Base-by-base conservation (phyloP, 805 yeast species). In the Kazachstania africana region DNA sequence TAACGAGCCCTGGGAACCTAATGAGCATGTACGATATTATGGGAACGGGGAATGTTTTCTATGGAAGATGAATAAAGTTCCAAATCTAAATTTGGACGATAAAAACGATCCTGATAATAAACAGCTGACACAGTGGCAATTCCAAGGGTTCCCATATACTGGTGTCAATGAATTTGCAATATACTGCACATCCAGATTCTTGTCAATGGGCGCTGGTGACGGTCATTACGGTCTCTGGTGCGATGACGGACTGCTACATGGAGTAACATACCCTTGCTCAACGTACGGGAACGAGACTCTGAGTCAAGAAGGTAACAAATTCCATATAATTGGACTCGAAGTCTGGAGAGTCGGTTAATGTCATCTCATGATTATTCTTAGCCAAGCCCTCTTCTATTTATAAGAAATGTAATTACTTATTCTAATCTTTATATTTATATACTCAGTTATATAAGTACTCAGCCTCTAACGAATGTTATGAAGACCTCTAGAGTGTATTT, bases 21-120 rank as follows among this genome's bases (percentile, higher is more conserved):
- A 76, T 35, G 93, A 82, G 30, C 70, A 70, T 29, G 72, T 72
- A 45, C 65, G 82, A 35, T 88, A 76, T 57, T 80, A 77, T 44
- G 98, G 98, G 1, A 87, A 87, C 57, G 95, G 96, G 1, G 95
- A 88, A 53, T 85, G 97, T 49, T 87, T 91, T 45, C 63, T 88
- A 15, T 88, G 95, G 95, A 80, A 77, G 41, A 48, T 70, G n/a
- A 80, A 72, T 38, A 56, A 50, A 19, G 63, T 65, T 5, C 57
- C 55, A 19, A 52, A 56, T 31, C 26, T 34, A n/a, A 33, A 26
- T 20, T 31, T 29, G 6, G 32, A 32, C 10, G 38, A 37, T 14
- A 16, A 23, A 10, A 23, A 34, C 38, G 40, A 38, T 12, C 43
- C 41, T 6, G 35, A 38, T 16, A 35, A 38, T 16, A 25, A 27